Conservation (phyloP, 202 grass and related monocot species). For the Schoenoplectus tabernaemontani region DNA sequence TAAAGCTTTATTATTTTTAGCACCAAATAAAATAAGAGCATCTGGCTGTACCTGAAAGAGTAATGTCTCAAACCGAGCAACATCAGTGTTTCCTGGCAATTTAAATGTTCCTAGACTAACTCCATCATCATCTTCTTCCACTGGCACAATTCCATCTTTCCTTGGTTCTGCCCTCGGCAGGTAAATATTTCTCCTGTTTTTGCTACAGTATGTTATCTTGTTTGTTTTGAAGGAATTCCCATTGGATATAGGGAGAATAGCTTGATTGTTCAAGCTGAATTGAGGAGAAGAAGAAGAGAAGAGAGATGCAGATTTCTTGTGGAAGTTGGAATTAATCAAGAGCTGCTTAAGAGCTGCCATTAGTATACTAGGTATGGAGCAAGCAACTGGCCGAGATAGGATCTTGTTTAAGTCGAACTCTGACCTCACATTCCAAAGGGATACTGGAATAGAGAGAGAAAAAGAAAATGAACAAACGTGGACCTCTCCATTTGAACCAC, state of each 20-base stretch:
- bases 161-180: conserved; percentile 22
- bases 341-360: conserved; percentile 28
- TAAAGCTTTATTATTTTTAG: not conserved
- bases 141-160: conserved; percentile 39
- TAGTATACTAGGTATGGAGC: not conserved
- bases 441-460: not conserved
- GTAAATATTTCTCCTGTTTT: not conserved
- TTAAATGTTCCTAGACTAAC: conserved; percentile 80
- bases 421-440: conserved; percentile 14
- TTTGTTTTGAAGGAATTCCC: conserved; percentile 8
- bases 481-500: conserved; percentile 12
- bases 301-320: not conserved
- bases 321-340: conserved; percentile 1
- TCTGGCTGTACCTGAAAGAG: conserved; percentile 55
- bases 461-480: not conserved
- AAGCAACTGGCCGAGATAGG: not conserved
- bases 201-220: not conserved
- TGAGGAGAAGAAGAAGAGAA: not conserved
- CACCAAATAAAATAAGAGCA: too few relatives aligned
- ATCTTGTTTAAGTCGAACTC: not conserved
- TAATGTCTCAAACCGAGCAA: conserved; percentile 49
- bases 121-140: conserved; percentile 32
- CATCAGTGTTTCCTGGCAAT: conserved; percentile 70
- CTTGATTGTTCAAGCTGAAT: not conserved
- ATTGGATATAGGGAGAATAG: not conserved